Base-by-base conservation (phyloP, 768 basidiomycete genomes). In the Hericium coralloides region DNA sequence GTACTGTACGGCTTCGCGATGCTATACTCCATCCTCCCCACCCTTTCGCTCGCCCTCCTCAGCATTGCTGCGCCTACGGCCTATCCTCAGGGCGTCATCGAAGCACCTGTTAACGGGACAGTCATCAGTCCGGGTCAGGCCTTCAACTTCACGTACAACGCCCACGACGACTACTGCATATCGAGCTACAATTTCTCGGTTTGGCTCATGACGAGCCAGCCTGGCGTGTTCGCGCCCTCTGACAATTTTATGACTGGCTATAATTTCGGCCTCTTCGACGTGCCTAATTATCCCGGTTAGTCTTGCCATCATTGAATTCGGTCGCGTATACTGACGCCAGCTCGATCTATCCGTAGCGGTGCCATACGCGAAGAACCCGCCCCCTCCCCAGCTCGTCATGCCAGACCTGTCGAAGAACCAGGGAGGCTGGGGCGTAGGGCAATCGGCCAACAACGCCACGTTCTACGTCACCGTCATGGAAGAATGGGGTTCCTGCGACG, bases 241-340 rank as follows among this genome's bases (percentile, higher is more conserved):
- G 65, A 68, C 10, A 61, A 69, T 31, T 72, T 70, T 54, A 70
- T 69, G 26, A 69, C 63, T 36, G 76, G 76, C 2, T 68, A 74
- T 58, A 78, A 69, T 65, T 76, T 79, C 59, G 78, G 78, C 12
- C 67, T 72, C 8, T 79, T 70, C 61, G 68, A 76, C 25, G 69
- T 69, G 26, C 66, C 70, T 23, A 78, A 76, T 58, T 79, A 73
- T 59, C 76, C 76, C 47, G 73, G 75, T 73, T 41, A 58, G 67
- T 62, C 37, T 10, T 23, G 22, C 50, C 38, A 23, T 17, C 49
- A 36, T 39, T 17, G 25, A n/a, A 9, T 52, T 9, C 4, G 7
- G 3, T 39, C 45, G 26, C 12, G 36, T 17, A 10, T 9, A 6
- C 31, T 31, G 31, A 31, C 31, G 31, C 31, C 7, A 31, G 7